Conservation (phyloP, 148 eudicot species). For the Talinum fruticosum region DNA sequence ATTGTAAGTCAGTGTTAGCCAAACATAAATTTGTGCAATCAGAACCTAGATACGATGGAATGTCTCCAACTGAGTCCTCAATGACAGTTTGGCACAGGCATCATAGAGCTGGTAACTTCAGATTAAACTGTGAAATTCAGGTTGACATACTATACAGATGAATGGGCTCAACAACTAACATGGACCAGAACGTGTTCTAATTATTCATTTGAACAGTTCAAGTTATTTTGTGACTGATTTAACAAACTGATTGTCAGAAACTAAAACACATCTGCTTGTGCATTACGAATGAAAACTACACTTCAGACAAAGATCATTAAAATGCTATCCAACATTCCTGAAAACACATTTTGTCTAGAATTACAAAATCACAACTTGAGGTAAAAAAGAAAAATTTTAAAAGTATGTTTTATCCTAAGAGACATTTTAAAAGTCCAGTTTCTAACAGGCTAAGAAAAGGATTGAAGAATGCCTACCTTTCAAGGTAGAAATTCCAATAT, state of each 20-base stretch:
- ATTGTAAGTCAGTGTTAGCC: background rate
- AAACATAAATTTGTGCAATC: background rate
- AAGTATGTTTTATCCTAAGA: too few relatives aligned
- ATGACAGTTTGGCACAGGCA: background rate
- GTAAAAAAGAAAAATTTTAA: too few relatives aligned
- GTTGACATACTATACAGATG: background rate
- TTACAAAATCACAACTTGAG: background rate
- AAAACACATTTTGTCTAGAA: background rate
- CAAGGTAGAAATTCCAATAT: background rate
- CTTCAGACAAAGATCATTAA: background rate
- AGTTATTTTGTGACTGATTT: background rate
- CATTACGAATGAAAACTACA: background rate
- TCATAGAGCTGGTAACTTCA: background rate
- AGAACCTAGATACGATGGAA: background rate
- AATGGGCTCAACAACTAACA: background rate
- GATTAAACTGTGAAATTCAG: background rate
- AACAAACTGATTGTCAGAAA: background rate
- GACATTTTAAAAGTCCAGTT: too few relatives aligned
- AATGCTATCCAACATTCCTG: background rate
- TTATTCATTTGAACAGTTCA: background rate
- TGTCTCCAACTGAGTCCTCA: background rate
- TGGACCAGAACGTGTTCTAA: background rate
- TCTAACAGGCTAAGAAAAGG: background rate
- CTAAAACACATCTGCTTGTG: background rate
- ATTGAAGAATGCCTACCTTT: background rate